Evolutionary conservation across 148 eudicot genomes (phyloP).

Genomic region (Euryodendron excelsum): DNA sequence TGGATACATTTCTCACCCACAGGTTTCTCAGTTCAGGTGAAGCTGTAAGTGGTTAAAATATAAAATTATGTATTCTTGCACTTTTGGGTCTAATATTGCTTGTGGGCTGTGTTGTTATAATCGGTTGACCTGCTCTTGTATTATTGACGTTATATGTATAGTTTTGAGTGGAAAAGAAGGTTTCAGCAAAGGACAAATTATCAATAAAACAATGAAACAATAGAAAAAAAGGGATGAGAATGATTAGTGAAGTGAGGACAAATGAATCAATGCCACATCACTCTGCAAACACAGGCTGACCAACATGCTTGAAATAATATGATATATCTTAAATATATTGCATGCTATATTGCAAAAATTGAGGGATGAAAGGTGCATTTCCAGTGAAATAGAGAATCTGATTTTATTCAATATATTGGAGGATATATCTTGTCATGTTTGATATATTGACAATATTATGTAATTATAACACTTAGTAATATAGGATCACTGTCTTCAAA

Average conservation of each 20-base stretch:
- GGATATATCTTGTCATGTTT: neutral
- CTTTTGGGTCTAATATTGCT: neutral
- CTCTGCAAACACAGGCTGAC: neutral
- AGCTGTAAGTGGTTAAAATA: conserved; percentile 56
- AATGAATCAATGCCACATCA: no score
- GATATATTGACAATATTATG: neutral
- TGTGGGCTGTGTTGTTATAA: neutral
- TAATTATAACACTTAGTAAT: neutral
- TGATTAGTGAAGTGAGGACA: no score
- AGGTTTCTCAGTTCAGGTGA: conserved; percentile 62
- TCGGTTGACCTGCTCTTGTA: neutral
- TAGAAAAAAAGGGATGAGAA: no score
- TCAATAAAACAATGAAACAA: no score
- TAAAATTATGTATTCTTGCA: neutral
- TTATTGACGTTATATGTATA: neutral
- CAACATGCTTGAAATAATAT: neutral
- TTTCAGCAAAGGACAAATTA: no score
- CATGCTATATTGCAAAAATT: neutral
- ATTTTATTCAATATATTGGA: neutral
- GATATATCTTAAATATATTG: neutral
- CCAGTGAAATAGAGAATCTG: neutral
- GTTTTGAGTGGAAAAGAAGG: neutral
- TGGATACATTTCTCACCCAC: conserved; percentile 64
- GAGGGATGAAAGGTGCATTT: neutral
- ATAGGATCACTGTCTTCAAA: neutral